phyloP scores from a whole-genome alignment of 345 rosid genomes.

The Salix arbutifolia region DNA sequence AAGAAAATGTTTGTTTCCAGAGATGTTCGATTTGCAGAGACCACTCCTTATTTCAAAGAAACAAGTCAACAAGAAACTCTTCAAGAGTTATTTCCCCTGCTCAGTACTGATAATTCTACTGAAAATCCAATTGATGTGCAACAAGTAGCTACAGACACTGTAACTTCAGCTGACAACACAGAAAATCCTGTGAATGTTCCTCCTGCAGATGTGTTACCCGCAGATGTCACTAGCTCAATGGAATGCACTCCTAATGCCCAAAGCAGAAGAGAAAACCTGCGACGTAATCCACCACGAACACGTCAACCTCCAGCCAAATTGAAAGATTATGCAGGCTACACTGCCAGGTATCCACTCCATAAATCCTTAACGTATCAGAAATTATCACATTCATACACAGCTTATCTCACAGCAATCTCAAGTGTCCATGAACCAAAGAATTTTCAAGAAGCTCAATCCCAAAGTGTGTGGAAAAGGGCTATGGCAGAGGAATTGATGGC shows the following conservation, averaged over 20 bases:
- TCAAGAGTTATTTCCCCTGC: accelerated
- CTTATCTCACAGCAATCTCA: neutral
- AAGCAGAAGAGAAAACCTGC: accelerated
- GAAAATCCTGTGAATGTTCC: too few relatives aligned
- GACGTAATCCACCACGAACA: too few relatives aligned
- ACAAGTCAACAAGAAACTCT: neutral
- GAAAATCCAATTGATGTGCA: too few relatives aligned
- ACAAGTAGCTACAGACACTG: neutral
- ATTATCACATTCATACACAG: neutral
- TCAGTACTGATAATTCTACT: too few relatives aligned
- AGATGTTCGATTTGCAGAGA: neutral
- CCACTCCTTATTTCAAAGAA: neutral
- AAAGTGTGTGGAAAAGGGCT: neutral
- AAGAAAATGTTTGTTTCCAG: neutral
- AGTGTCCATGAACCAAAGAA: neutral
- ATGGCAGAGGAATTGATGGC: neutral
- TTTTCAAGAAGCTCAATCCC: neutral
- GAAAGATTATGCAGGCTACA: neutral
- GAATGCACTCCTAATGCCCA: too few relatives aligned
- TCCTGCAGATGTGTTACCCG: too few relatives aligned
- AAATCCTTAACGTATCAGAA: neutral
- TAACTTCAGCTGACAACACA: too few relatives aligned
- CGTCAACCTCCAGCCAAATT: too few relatives aligned
- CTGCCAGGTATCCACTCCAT: neutral
- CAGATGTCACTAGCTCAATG: too few relatives aligned